phyloP scores from a whole-genome alignment of 2,329 filamentous ascomycete genomes.

The Pseudogymnoascus sp. region DNA sequence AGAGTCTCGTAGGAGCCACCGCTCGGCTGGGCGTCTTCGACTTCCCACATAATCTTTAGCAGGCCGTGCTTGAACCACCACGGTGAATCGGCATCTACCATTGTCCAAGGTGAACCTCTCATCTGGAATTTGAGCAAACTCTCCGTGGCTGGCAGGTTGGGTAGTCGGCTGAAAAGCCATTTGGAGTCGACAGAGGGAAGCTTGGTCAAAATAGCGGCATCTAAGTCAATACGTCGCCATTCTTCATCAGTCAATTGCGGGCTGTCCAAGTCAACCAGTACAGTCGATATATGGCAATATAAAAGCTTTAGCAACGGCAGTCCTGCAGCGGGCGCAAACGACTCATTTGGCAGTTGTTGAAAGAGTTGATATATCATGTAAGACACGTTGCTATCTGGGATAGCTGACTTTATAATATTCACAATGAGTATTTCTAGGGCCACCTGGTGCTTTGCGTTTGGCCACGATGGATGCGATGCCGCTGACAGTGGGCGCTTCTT shows the following conservation, averaged over 20 bases:
- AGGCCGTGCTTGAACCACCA: neutral
- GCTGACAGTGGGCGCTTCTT: neutral
- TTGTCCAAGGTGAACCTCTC: neutral
- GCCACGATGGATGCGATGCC: neutral
- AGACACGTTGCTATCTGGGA: neutral
- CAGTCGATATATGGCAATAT: neutral
- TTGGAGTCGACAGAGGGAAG: neutral
- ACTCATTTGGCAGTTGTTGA: neutral
- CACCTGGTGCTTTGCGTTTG: neutral
- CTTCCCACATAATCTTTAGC: neutral
- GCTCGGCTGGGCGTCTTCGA: neutral
- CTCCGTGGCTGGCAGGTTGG: neutral
- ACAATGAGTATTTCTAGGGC: neutral
- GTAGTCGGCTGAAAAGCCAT: neutral
- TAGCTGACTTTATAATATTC: neutral
- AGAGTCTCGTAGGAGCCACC: neutral
- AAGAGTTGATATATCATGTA: neutral
- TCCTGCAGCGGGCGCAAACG: neutral
- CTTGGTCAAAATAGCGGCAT: neutral
- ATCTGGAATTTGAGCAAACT: neutral
- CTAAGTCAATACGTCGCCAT: neutral
- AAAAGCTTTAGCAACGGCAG: neutral
- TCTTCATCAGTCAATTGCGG: neutral
- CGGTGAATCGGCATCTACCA: neutral
- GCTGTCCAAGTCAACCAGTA: neutral